A percentile compares a stretch with the other conserved stretches of the same genome.
Evolutionary conservation across 139 green algal genomes (phyloP).

Genomic region (Deuterostichococcus epilithicus): DNA sequence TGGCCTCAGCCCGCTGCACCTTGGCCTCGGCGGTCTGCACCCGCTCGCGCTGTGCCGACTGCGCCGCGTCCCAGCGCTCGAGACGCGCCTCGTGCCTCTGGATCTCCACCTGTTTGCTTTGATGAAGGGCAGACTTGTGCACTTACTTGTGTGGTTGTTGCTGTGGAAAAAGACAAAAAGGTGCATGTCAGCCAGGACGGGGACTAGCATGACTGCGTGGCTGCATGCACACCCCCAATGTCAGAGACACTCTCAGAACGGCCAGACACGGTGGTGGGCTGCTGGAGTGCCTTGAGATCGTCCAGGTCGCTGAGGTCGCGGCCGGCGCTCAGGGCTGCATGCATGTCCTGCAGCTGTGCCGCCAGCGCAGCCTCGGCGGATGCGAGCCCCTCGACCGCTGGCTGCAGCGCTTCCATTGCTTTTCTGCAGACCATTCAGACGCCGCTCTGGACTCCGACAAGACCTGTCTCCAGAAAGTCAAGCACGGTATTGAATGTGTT

Average conservation of each 20-base stretch:
- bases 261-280: too few relatives aligned
- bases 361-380: neutral
- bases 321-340: neutral
- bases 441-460: too few relatives aligned
- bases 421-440: neutral
- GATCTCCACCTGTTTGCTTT: neutral
- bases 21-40: neutral
- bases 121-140: too few relatives aligned
- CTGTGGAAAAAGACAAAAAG: too few relatives aligned
- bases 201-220: too few relatives aligned
- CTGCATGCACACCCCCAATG: too few relatives aligned
- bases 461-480: too few relatives aligned
- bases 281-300: neutral
- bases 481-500: too few relatives aligned
- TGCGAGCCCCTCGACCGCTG: neutral
- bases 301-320: neutral
- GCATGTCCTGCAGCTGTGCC: neutral
- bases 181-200: too few relatives aligned
- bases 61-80: neutral
- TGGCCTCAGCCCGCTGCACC: neutral
- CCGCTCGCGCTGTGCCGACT: neutral
- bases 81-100: neutral
- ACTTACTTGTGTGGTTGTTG: too few relatives aligned
- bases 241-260: too few relatives aligned
- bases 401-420: neutral